Conservation (phyloP, 2,329 filamentous ascomycete species). For the Sclerotinia borealis region DNA sequence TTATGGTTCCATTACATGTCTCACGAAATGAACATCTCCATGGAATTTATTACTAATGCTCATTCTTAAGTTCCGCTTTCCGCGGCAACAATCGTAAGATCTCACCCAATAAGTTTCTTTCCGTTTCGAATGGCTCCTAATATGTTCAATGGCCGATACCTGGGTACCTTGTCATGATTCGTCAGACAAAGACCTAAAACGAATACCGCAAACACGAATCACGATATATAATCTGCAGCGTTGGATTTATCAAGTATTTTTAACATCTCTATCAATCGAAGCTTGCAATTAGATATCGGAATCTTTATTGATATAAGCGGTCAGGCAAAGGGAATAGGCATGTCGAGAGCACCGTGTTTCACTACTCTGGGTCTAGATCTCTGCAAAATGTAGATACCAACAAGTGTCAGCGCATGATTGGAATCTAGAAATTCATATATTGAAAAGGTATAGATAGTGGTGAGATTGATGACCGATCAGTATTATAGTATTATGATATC, state of each 20-base stretch:
- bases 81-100: neutral
- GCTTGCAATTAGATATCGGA: neutral
- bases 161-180: neutral
- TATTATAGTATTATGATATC: neutral
- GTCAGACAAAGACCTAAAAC: neutral
- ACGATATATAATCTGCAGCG: neutral
- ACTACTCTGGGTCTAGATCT: neutral
- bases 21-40: neutral
- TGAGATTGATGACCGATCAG: neutral
- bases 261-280: neutral
- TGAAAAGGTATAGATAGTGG: neutral
- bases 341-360: neutral
- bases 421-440: neutral
- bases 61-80: neutral
- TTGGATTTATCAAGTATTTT: neutral
- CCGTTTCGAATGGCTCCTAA: neutral
- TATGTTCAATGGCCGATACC: neutral
- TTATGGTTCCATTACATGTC: neutral
- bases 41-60: neutral
- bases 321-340: neutral
- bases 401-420: neutral
- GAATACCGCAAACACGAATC: neutral
- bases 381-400: neutral
- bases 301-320: neutral
- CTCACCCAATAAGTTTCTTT: neutral